A percentile compares a stretch with the other conserved stretches of the same genome.
These are phyloP conservation scores for Colletotrichum orchidophilum DNA, from an alignment of 2,329 filamentous ascomycete genomes.

Conservation along the genomic window DNA sequence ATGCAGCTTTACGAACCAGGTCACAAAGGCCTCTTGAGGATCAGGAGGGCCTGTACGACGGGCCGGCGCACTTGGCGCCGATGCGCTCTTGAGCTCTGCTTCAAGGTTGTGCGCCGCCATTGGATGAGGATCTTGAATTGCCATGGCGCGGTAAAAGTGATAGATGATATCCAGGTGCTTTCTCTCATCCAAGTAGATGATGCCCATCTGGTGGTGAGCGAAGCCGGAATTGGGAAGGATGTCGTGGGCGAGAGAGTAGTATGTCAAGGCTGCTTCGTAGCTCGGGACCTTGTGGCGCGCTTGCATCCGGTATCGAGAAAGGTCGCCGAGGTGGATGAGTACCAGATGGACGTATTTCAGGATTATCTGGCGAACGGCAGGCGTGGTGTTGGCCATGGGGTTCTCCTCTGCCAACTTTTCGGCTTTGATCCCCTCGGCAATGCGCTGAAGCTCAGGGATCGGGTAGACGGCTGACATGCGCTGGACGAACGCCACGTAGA, in stretches of 20 bases:
- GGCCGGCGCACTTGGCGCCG: conserved; percentile 47
- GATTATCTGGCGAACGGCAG: conserved; percentile 66
- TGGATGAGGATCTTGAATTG: conserved; percentile 77
- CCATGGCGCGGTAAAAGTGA: conserved; percentile 85
- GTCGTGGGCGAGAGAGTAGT: conserved; percentile 83
- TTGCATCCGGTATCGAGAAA: conserved; percentile 86
- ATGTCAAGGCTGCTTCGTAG: conserved; percentile 82
- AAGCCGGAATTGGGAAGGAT: conserved; percentile 82
- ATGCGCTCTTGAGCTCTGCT: conserved; percentile 74
- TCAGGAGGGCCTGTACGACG: conserved; percentile 54
- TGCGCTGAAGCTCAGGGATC: conserved; percentile 58
- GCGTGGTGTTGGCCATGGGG: conserved; percentile 54
- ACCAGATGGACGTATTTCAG: conserved; percentile 82
- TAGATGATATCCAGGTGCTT: conserved; percentile 89
- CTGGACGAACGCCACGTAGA: conserved; percentile 88
- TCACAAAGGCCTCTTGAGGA: conserved; percentile 71
- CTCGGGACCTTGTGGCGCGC: conserved; percentile 76
- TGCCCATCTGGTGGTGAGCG: conserved; percentile 89
- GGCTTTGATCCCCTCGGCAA: conserved; percentile 53
- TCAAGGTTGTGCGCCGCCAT: conserved; percentile 81
- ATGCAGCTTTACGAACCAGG: conserved; percentile 88
- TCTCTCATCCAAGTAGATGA: conserved; percentile 80
- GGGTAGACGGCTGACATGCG: conserved; percentile 72
- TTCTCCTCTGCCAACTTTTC: conserved; percentile 53
- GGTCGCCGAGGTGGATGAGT: conserved; percentile 87